Evolutionary conservation across 306 rosid genomes (phyloP).

Genomic region (Prunus davidiana): DNA sequence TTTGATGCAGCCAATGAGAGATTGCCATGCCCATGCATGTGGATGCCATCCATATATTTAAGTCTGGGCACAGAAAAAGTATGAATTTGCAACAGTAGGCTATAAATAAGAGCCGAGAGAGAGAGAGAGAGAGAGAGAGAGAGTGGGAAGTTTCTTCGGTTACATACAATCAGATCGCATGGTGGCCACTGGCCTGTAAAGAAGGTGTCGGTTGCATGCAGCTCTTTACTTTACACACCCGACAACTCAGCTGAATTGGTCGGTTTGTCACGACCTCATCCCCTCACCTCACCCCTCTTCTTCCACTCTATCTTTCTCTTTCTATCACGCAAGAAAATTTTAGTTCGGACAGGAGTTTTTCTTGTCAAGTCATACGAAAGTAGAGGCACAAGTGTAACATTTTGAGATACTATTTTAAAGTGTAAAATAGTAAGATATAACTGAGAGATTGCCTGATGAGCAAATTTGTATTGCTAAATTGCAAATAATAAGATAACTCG

Average conservation of each 20-base stretch:
- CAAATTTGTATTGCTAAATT: too few relatives aligned
- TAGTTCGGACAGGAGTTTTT: too few relatives aligned
- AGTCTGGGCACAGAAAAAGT: too few relatives aligned
- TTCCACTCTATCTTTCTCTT: not conserved
- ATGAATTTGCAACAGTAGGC: too few relatives aligned
- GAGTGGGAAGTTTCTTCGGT: not conserved
- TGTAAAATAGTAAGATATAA: too few relatives aligned
- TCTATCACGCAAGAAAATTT: too few relatives aligned
- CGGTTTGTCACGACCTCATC: conserved; percentile 23
- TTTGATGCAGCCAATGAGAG: not conserved
- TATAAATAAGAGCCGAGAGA: too few relatives aligned
- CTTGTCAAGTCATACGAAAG: too few relatives aligned
- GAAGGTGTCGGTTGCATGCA: conserved; percentile 7
- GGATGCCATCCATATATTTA: not conserved
- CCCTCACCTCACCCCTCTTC: not conserved
- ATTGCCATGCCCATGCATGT: not conserved
- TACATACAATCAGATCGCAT: not conserved
- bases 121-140: not conserved
- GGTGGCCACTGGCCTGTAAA: not conserved
- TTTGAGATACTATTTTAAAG: too few relatives aligned
- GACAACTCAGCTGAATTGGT: conserved; percentile 10
- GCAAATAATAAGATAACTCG: too few relatives aligned
- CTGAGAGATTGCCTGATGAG: too few relatives aligned
- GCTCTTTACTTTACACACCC: not conserved
- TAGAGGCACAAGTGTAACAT: too few relatives aligned